Conservation (phyloP, 2,329 filamentous ascomycete genomes). For the Fusarium begoniae region DNA sequence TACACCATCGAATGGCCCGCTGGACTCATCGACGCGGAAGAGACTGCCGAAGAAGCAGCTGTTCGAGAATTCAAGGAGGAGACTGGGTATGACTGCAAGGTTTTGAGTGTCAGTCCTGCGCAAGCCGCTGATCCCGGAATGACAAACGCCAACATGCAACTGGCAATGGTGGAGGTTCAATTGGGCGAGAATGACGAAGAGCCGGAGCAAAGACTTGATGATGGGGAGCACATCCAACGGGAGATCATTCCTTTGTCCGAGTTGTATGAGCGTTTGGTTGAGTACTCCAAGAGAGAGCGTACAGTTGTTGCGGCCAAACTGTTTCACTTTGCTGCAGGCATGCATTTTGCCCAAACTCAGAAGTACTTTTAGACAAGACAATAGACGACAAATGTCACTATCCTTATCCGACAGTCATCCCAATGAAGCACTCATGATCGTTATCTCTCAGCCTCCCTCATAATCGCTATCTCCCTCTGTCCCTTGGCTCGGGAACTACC, state of each 20-base stretch:
- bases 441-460: not conserved
- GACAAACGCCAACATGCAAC: slow-evolving; percentile 42
- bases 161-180: slow-evolving; percentile 41
- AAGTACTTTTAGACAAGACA: slow-evolving; percentile 35
- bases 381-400: not conserved
- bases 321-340: slow-evolving; percentile 42
- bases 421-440: not conserved
- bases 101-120: slow-evolving; percentile 35
- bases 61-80: slow-evolving; percentile 42
- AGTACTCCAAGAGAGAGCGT: slow-evolving; percentile 39
- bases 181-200: slow-evolving; percentile 31
- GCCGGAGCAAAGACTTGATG: slow-evolving; percentile 38
- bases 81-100: slow-evolving; percentile 38
- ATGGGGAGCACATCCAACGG: slow-evolving; percentile 40
- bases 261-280: slow-evolving; percentile 37
- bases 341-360: slow-evolving; percentile 43
- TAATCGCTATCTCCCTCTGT: not conserved
- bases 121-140: slow-evolving; percentile 40
- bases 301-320: slow-evolving; percentile 41
- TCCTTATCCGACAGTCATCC: not conserved
- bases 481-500: not conserved
- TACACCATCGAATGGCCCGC: slow-evolving; percentile 43
- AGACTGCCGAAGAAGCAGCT: slow-evolving; percentile 38
- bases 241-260: slow-evolving; percentile 37
- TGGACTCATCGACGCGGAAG: slow-evolving; percentile 39